Evolutionary conservation across 768 basidiomycete species (phyloP).

Genomic region (Tulasnella sp.): DNA sequence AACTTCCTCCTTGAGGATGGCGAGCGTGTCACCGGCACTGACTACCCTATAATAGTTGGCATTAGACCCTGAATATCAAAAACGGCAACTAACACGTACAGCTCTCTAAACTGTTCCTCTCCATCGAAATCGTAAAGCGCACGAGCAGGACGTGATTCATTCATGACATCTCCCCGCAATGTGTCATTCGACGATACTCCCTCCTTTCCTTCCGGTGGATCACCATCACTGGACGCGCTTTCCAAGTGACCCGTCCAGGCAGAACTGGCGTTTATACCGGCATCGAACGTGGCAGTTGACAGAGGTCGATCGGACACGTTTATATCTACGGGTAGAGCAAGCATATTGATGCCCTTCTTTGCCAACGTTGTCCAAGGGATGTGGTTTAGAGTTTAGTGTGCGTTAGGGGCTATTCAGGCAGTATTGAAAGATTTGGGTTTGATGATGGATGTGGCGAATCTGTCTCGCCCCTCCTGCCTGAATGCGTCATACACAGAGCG

Average conservation of each 20-base stretch:
- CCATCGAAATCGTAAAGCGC: conserved; percentile 66
- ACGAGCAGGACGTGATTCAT: conserved; percentile 40
- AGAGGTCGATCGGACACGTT: background rate
- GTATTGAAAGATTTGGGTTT: too few species aligned
- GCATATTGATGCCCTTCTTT: too few species aligned
- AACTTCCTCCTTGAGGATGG: conserved; percentile 56
- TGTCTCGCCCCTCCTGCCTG: too few species aligned
- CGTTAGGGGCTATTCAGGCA: too few species aligned
- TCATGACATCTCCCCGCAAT: conserved; percentile 24
- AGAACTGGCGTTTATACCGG: conserved; percentile 60
- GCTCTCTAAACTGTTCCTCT: conserved; percentile 59
- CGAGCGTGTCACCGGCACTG: conserved; percentile 54
- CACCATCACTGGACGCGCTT: conserved; percentile 19
- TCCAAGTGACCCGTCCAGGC: conserved; percentile 59
- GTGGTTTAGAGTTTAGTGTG: too few species aligned
- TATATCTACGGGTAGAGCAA: too few species aligned
- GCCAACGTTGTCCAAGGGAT: too few species aligned
- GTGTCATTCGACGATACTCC: conserved; percentile 32
- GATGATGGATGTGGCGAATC: too few species aligned
- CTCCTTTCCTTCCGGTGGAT: conserved; percentile 22
- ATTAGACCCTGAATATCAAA: background rate
- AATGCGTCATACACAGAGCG: too few species aligned
- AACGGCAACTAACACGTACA: conserved; percentile 25
- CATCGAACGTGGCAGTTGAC: conserved; percentile 37
- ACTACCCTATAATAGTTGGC: conserved; percentile 27